Evolutionary conservation across 1,284 basidiomycete species (phyloP), one percentile per base, ranked within the genome.

Genomic region (Tilletiopsis washingtonensis): DNA sequence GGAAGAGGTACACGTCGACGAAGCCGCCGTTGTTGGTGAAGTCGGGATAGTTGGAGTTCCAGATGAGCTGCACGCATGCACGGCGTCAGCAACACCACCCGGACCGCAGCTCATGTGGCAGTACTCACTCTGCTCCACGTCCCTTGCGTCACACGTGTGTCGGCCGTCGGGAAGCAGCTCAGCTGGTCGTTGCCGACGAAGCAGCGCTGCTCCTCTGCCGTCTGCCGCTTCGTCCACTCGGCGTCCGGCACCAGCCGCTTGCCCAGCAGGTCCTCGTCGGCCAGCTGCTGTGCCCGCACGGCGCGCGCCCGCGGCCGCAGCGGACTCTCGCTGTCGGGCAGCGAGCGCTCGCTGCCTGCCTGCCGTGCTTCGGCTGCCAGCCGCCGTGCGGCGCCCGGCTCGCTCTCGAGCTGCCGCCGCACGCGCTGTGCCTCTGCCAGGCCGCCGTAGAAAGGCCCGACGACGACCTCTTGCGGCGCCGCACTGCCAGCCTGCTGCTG

Each of bases 1-100:
- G 64, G 29, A 62, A 68, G 29, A 68, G 62, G 44, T 68, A 68
- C 50, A 68, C 57, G 39, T 68, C 65, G n/a, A 68, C 53, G 9
- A 11, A 42, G 20, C 25, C 58, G 15, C 65, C 65, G 2, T 47
- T 47, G 23, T 62, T 61, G 3, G 55, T 55, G 44, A 68, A 68
- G 27, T 54, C 51, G 2, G 65, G 65, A 17, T 60, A 66, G 51
- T 67, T 64, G 36, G 52, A 43, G 41, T 68, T 68, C 65, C 65
- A 68, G 38, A 68, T 68, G 42, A 68, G 62, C 44, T 58, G 48
- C n/a, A 29, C n/a, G 40, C 5, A 17, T 7, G 23, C 15, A 15
- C 11, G 25, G 45, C 17, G 32, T 34, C 12, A 3, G 12, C 12
- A 17, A 43, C 24, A 25, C 5, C 12, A 11, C 7, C 15, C 3